phyloP scores from a whole-genome alignment of 352 stramenopile genomes.

The Phytopythium delawarense region DNA sequence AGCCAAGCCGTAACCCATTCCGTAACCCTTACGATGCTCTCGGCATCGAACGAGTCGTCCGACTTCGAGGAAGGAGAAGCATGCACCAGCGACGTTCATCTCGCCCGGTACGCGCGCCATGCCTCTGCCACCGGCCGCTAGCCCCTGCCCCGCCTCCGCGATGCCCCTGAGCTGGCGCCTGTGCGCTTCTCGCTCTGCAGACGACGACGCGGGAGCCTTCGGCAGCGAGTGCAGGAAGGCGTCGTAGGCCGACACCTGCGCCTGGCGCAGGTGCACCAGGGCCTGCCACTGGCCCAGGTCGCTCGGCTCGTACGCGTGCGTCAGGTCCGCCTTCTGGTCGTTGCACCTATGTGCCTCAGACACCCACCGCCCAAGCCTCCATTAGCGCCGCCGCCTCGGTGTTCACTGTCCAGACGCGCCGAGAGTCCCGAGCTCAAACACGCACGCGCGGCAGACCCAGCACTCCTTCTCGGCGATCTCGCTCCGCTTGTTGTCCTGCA shows the following conservation, averaged over 20 bases:
- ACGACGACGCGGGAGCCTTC: constrained; percentile 16
- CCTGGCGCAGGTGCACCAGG: constrained; percentile 57
- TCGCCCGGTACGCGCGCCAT: too few relatives aligned
- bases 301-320: constrained; percentile 58
- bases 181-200: not conserved
- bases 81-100: too few relatives aligned
- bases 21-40: too few relatives aligned
- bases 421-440: not conserved
- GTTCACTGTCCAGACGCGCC: not conserved
- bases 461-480: constrained; percentile 72
- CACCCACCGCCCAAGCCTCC: not conserved
- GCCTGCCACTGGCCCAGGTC: constrained; percentile 56
- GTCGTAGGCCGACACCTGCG: constrained; percentile 51
- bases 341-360: not conserved
- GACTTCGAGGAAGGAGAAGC: too few relatives aligned
- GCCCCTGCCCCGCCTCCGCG: too few relatives aligned
- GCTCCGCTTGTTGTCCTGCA: constrained; percentile 85
- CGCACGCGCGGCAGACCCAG: constrained; percentile 66
- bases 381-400: not conserved
- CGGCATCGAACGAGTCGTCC: too few relatives aligned
- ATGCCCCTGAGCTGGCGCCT: too few relatives aligned
- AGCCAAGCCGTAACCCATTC: too few relatives aligned
- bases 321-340: constrained; percentile 34
- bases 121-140: too few relatives aligned
- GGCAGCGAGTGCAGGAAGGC: constrained; percentile 46